Conservation (phyloP, 371 early-diverging fungal species). For the Rhizopus arrhizus region DNA sequence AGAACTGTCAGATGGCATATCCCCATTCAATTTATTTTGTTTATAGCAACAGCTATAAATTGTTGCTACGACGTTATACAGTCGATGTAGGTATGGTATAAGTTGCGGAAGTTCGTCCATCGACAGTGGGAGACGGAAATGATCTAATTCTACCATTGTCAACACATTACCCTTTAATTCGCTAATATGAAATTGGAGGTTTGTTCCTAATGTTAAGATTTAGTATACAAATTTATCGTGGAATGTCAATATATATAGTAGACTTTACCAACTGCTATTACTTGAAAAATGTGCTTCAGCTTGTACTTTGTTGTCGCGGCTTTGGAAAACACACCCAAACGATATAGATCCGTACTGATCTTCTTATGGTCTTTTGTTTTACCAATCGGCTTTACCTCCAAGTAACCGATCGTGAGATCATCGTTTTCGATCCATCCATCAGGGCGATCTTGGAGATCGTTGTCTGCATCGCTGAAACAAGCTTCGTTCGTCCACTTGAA, state of each 20-base stretch:
- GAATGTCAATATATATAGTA: constrained; percentile 3
- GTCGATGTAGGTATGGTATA: constrained; percentile 8
- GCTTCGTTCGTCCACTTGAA: constrained; percentile 3
- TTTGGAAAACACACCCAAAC: constrained; percentile 6
- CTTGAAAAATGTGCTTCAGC: constrained; percentile 6
- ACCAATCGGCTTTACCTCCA: constrained; percentile 7
- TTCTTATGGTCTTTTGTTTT: constrained; percentile 1
- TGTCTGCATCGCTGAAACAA: constrained; percentile 8
- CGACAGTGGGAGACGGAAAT: constrained; percentile 4
- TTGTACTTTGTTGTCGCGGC: constrained; percentile 7
- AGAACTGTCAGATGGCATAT: constrained; percentile 7
- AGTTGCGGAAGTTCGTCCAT: constrained; percentile 8
- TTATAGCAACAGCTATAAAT: constrained; percentile 9
- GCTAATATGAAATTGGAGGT: constrained; percentile 5
- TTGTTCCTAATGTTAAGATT: constrained; percentile 8
- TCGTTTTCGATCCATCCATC: constrained; percentile 4
- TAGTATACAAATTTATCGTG: constrained; percentile 2
- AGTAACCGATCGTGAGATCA: neutral
- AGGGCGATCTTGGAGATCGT: constrained; percentile 7
- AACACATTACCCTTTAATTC: constrained; percentile 3
- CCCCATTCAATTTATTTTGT: constrained; percentile 5
- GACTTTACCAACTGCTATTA: constrained; percentile 7
- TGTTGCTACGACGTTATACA: constrained; percentile 4
- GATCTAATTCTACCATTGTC: constrained; percentile 6
- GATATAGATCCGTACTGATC: constrained; percentile 1